A percentile compares a stretch with the other conserved stretches of the same genome.
Conservation (phyloP, 257 asterid genomes). For the Plantago ovata region DNA sequence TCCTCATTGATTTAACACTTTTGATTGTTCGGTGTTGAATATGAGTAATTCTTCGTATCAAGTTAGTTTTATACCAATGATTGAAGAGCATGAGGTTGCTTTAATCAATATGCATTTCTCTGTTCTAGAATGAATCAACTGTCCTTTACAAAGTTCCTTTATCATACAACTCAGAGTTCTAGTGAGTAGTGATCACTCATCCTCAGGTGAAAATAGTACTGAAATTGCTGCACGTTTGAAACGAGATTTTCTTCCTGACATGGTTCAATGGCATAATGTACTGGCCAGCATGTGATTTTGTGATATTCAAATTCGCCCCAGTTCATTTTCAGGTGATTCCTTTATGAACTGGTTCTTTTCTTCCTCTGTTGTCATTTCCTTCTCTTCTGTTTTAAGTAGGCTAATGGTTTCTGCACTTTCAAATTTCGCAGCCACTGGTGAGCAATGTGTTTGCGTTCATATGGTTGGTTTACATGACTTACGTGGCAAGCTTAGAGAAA, state of each 20-base stretch:
- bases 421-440: constrained; percentile 65
- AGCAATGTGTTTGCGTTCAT: constrained; percentile 70
- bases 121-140: too few relatives aligned
- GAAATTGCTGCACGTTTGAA: constrained; percentile 74
- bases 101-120: too few relatives aligned
- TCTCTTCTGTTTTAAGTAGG: not conserved
- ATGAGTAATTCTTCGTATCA: too few relatives aligned
- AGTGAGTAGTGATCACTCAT: not conserved
- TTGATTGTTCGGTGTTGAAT: too few relatives aligned
- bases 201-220: constrained; percentile 64
- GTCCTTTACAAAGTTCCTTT: not conserved
- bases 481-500: constrained; percentile 68
- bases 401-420: constrained; percentile 15
- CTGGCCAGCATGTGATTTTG: constrained; percentile 86
- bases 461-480: constrained; percentile 83
- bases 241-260: constrained; percentile 77
- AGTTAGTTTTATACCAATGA: too few relatives aligned
- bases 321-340: constrained; percentile 57
- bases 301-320: constrained; percentile 81
- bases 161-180: too few relatives aligned
- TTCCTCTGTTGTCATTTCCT: not conserved
- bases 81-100: too few relatives aligned
- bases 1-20: too few relatives aligned
- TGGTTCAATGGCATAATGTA: constrained; percentile 59
- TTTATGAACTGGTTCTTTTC: not conserved